These are phyloP conservation scores for Laguncularia racemosa DNA, from an alignment of 345 rosid species.

Conservation along the genomic window DNA sequence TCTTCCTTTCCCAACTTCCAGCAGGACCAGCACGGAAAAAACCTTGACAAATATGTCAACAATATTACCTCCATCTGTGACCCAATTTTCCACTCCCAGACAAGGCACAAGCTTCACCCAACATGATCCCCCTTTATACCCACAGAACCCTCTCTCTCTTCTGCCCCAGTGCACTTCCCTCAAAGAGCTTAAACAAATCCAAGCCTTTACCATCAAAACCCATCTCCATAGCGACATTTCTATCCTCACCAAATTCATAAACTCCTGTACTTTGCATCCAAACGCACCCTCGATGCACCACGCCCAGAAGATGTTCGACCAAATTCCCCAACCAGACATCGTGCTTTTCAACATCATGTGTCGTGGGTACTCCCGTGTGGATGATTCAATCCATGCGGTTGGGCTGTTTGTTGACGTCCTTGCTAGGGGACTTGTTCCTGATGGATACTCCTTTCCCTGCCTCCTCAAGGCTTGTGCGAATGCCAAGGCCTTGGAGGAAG, in stretches of 20 bases:
- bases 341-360: slow-evolving; percentile 54
- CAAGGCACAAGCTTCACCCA: not conserved
- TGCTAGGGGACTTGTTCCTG: slow-evolving; percentile 35
- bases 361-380: slow-evolving; percentile 57
- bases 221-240: slow-evolving; percentile 36
- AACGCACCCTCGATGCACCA: slow-evolving; percentile 30
- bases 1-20: too few relatives aligned
- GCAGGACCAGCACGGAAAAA: too few relatives aligned
- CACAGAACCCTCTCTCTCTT: slow-evolving; percentile 26
- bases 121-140: not conserved
- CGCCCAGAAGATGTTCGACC: slow-evolving; percentile 56
- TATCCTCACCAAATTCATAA: slow-evolving; percentile 48
- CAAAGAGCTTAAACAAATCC: slow-evolving; percentile 60
- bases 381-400: slow-evolving; percentile 30
- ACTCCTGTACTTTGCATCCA: slow-evolving; percentile 45
- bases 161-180: slow-evolving; percentile 47
- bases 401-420: slow-evolving; percentile 39
- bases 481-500: slow-evolving; percentile 45
- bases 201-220: slow-evolving; percentile 57
- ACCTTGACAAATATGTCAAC: too few relatives aligned
- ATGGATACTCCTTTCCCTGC: slow-evolving; percentile 61
- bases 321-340: slow-evolving; percentile 42
- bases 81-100: not conserved
- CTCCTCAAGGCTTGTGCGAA: slow-evolving; percentile 53
- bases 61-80: not conserved